Evolutionary conservation across 345 rosid genomes (phyloP).

Genomic region (Cardiospermum halicacabum): DNA sequence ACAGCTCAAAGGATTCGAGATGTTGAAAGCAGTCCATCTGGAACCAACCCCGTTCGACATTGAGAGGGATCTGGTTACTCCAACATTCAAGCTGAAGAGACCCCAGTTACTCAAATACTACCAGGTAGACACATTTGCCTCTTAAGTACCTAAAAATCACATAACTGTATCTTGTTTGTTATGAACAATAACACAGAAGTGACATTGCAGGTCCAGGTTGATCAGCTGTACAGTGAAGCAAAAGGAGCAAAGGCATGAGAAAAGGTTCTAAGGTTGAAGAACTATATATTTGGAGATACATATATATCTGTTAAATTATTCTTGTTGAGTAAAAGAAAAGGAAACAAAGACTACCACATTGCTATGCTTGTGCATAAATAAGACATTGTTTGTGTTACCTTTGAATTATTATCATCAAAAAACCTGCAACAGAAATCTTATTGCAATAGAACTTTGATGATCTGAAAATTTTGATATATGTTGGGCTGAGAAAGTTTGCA

Average conservation of each 20-base stretch:
- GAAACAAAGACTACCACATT: too few species aligned
- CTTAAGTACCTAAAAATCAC: too few species aligned
- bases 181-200: neutral
- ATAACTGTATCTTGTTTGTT: too few species aligned
- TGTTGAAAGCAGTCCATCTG: conserved; percentile 77
- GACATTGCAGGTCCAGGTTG: conserved; percentile 44
- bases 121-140: conserved; percentile 39
- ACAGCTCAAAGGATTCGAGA: conserved; percentile 90
- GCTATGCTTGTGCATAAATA: conserved; percentile 20
- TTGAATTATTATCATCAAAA: too few species aligned
- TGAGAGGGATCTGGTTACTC: conserved; percentile 79
- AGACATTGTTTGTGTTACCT: too few species aligned
- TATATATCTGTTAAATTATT: neutral
- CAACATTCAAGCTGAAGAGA: conserved; percentile 87
- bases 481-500: too few species aligned
- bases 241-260: conserved; percentile 48
- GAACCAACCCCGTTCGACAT: conserved; percentile 80
- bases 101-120: conserved; percentile 81
- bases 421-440: too few species aligned
- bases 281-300: neutral
- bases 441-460: too few species aligned
- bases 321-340: conserved; percentile 1
- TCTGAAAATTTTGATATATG: too few species aligned
- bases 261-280: conserved; percentile 7
- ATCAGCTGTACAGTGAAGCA: conserved; percentile 68